A percentile compares a stretch with the other conserved stretches of the same genome.
phyloP scores from a whole-genome alignment of 2,329 filamentous ascomycete species.

The Pseudocercospora musae region DNA sequence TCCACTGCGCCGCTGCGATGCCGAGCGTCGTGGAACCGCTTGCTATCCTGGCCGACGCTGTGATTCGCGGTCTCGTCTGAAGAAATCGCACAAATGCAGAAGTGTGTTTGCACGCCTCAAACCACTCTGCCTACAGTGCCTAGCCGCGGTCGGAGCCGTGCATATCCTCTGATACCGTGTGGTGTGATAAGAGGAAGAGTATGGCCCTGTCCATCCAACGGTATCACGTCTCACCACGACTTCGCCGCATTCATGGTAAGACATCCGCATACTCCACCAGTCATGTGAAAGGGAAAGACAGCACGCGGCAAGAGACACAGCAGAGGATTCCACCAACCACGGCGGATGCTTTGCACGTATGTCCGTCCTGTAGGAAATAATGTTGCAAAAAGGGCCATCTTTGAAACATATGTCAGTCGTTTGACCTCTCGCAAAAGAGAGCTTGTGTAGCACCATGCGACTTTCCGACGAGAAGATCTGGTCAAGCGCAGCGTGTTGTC shows the following conservation, averaged over 20 bases:
- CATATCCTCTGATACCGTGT: neutral
- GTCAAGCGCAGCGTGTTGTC: slow-evolving; percentile 7
- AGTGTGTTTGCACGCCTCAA: neutral
- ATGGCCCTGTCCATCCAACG: neutral
- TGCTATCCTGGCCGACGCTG: neutral
- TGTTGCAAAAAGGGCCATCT: neutral
- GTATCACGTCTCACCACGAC: neutral
- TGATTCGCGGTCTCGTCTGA: slow-evolving; percentile 3
- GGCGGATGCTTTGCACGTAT: neutral
- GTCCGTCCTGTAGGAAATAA: neutral
- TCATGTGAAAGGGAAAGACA: neutral
- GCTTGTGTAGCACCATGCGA: neutral
- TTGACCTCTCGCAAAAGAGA: neutral
- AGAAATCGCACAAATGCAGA: slow-evolving; percentile 4
- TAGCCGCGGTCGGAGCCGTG: neutral
- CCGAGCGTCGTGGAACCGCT: slow-evolving; percentile 1
- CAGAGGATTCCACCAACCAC: slow-evolving; percentile 1
- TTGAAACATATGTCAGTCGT: neutral
- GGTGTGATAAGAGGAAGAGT: neutral
- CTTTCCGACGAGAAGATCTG: neutral
- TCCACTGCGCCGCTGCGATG: neutral
- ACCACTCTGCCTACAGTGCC: neutral
- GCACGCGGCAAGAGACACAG: slow-evolving; percentile 2
- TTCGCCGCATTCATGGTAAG: neutral
- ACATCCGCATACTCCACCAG: neutral